phyloP scores from a whole-genome alignment of 345 rosid genomes.

The Salix purpurea region DNA sequence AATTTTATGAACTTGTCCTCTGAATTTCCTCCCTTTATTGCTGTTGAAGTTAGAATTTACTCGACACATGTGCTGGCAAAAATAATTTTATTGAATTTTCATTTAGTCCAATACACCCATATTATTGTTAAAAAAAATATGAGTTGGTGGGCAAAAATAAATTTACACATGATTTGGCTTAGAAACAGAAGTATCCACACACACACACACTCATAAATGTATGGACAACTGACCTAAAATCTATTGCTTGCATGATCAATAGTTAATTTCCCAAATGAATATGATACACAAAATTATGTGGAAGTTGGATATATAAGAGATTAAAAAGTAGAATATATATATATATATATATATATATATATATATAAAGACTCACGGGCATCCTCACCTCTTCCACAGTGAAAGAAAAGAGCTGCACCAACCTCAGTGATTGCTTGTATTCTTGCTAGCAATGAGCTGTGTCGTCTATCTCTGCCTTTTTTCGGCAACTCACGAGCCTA shows the following conservation, averaged over 20 bases:
- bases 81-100: neutral
- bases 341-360: too few species aligned
- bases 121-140: neutral
- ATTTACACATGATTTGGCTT: neutral
- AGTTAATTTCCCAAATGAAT: neutral
- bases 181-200: neutral
- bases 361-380: neutral
- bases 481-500: conserved; percentile 63
- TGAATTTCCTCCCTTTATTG: neutral
- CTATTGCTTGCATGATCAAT: neutral
- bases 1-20: neutral
- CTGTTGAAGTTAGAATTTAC: neutral
- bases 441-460: conserved; percentile 21
- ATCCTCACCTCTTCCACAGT: neutral
- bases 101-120: too few species aligned
- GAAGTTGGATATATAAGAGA: neutral
- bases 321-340: neutral
- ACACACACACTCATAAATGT: too few species aligned
- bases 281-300: neutral
- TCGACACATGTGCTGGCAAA: neutral
- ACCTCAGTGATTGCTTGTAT: conserved; percentile 16
- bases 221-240: neutral
- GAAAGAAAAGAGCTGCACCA: conserved; percentile 20
- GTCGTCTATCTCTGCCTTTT: conserved; percentile 10
- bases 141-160: neutral